phyloP scores from a whole-genome alignment of 352 stramenopile genomes.

The Phytophthora kernoviae region DNA sequence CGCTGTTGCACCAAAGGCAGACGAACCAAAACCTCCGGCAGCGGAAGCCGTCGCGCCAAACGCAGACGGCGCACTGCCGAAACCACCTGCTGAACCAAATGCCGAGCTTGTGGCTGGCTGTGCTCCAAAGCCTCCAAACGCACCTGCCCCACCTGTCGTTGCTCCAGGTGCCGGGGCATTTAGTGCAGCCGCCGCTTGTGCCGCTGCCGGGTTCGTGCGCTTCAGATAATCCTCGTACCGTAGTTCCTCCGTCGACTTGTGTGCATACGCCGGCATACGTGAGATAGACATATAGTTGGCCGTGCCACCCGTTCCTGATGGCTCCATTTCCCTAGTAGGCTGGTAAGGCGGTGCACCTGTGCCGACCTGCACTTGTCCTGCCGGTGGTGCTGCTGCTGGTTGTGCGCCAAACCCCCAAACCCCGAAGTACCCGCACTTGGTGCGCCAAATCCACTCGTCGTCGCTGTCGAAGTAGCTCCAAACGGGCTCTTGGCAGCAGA shows the following conservation, averaged over 20 bases:
- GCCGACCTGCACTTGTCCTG: conserved; percentile 58
- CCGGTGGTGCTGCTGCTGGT: conserved; percentile 12
- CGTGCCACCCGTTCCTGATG: conserved; percentile 55
- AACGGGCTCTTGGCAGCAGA: conserved; percentile 58
- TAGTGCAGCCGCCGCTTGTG: conserved; percentile 45
- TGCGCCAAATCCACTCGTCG: conserved; percentile 55
- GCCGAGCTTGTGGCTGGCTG: conserved; percentile 37
- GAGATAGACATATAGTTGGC: conserved; percentile 75
- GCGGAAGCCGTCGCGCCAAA: conserved; percentile 42
- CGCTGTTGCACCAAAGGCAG: conserved; percentile 39
- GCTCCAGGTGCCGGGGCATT: conserved; percentile 46
- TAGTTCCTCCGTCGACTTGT: conserved; percentile 80
- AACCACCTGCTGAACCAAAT: conserved; percentile 47
- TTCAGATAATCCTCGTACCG: conserved; percentile 85
- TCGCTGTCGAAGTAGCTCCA: conserved; percentile 36
- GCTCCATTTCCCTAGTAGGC: conserved; percentile 63
- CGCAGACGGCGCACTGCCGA: conserved; percentile 34
- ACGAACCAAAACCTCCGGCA: conserved; percentile 40
- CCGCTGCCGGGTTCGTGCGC: conserved; percentile 61
- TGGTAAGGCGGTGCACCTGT: conserved; percentile 79
- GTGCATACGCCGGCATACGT: conserved; percentile 67
- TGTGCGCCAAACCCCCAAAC: conserved; percentile 51
- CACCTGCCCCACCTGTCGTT: conserved; percentile 38
- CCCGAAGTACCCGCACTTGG: conserved; percentile 33
- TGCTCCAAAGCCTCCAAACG: conserved; percentile 50